These are phyloP conservation scores for Teunomyces stri DNA, from an alignment of 805 yeast species.

Conservation along the genomic window DNA sequence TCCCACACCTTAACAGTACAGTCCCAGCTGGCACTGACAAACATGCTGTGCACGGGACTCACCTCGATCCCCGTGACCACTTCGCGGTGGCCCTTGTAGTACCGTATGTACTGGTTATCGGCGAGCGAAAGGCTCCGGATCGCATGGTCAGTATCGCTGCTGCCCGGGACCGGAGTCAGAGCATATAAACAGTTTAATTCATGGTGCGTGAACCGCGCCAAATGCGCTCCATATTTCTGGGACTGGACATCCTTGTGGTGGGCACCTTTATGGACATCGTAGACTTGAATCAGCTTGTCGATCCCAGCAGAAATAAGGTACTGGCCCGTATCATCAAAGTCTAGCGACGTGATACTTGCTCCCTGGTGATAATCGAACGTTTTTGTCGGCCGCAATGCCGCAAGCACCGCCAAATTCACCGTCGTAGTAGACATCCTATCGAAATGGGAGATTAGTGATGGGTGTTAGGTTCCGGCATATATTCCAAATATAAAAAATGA, in stretches of 20 bases:
- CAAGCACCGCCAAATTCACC: conserved; percentile 15
- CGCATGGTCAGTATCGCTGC: conserved; percentile 56
- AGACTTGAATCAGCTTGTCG: conserved; percentile 80
- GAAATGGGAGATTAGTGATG: too few species aligned
- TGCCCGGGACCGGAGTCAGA: conserved; percentile 52
- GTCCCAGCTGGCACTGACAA: conserved; percentile 70
- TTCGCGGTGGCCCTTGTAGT: conserved; percentile 83
- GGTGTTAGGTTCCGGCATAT: too few species aligned
- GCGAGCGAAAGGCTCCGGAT: conserved; percentile 74
- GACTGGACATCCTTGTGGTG: conserved; percentile 68
- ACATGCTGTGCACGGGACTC: conserved; percentile 63
- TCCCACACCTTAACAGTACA: conserved; percentile 89
- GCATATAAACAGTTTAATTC: conserved; percentile 75
- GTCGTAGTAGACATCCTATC: conserved; percentile 5
- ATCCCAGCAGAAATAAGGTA: conserved; percentile 72
- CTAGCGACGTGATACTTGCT: conserved; percentile 64
- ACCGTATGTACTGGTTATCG: conserved; percentile 76
- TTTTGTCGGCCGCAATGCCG: conserved; percentile 41
- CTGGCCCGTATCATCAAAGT: conserved; percentile 83
- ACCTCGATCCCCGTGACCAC: conserved; percentile 72
- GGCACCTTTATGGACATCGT: conserved; percentile 69
- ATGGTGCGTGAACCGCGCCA: conserved; percentile 79
- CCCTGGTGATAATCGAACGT: conserved; percentile 49
- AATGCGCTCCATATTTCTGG: conserved; percentile 88
- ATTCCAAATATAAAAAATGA: conserved; percentile 11